Percentiles rank a stretch among this genome's conserved stretches.
Evolutionary conservation across 805 yeast species (phyloP).

Genomic region (Priceomyces haplophilus): DNA sequence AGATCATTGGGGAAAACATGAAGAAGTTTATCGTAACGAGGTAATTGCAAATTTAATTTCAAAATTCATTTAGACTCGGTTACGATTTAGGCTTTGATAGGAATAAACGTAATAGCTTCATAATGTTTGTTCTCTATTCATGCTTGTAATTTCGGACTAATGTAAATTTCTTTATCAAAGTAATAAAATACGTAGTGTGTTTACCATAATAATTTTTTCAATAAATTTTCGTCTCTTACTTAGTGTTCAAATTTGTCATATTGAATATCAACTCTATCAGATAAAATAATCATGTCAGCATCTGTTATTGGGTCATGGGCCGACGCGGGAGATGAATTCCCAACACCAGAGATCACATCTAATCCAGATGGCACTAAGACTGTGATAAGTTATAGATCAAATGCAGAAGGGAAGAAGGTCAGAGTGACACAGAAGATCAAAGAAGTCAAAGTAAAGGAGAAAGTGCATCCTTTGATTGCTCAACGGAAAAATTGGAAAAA

Average conservation of each 20-base stretch:
- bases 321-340: constrained; percentile 69
- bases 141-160: no score
- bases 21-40: constrained; percentile 54
- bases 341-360: constrained; percentile 68
- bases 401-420: constrained; percentile 78
- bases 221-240: neutral
- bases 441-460: constrained; percentile 72
- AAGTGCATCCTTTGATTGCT: constrained; percentile 84
- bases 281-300: constrained; percentile 23
- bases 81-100: no score
- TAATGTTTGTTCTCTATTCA: no score
- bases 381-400: constrained; percentile 69
- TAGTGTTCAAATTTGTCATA: neutral
- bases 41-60: constrained; percentile 29
- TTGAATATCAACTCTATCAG: neutral
- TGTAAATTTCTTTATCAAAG: neutral
- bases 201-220: constrained; percentile 4
- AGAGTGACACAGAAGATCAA: constrained; percentile 83
- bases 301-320: constrained; percentile 58
- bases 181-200: constrained; percentile 1
- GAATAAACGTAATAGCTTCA: no score
- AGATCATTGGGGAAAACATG: constrained; percentile 57
- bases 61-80: neutral
- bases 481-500: constrained; percentile 82
- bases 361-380: constrained; percentile 91